Base-by-base conservation (phyloP, 306 rosid genomes). In the Elaeagnus macrophylla region DNA sequence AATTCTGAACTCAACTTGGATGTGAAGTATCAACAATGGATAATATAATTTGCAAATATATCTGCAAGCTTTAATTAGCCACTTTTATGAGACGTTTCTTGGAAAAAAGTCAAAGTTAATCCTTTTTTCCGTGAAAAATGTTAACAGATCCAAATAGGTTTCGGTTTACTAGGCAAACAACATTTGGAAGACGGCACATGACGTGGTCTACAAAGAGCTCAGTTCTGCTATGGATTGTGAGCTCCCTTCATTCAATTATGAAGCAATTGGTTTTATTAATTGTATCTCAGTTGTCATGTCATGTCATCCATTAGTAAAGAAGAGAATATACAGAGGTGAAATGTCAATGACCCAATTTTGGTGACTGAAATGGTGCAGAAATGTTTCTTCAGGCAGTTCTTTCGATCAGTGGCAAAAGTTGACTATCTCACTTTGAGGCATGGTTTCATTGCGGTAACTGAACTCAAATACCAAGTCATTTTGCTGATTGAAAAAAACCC, bases 331-430 rank as follows among this genome's bases (percentile, higher is more conserved):
- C 3, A 18, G 5, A 14, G 3, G 12, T 5, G 20, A 25, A 25
- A 5, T 41, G 5, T 37, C 14, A 25, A 61, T 48, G 10, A 12
- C 52, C 10, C 43, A 12, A 37, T 39, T 15, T 61, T 55, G 13
- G 25, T 45, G 20, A 37, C 55, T 55, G 46, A 50, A 67, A 52
- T 56, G 65, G 58, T 37, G 65, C 79, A 74, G 79, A 74, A 69
- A 68, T 68, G 72, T 70, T 74, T 74, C 54, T 64, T 64, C 68
- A 74, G 75, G 73, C 79, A 74, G 55, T 74, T 74, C 60, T 25
- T 54, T 37, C 36, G 36, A 0, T 74, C 79, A 5, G 75, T 74
- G 7, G 79, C 79, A 39, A 74, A 69, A 60, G 75, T 74, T 48
- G 79, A 74, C 57, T 74, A 68, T 56, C 54, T 65, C 61, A 74